Base-by-base conservation (phyloP, 306 rosid genomes). In the Rubus parviflorus region DNA sequence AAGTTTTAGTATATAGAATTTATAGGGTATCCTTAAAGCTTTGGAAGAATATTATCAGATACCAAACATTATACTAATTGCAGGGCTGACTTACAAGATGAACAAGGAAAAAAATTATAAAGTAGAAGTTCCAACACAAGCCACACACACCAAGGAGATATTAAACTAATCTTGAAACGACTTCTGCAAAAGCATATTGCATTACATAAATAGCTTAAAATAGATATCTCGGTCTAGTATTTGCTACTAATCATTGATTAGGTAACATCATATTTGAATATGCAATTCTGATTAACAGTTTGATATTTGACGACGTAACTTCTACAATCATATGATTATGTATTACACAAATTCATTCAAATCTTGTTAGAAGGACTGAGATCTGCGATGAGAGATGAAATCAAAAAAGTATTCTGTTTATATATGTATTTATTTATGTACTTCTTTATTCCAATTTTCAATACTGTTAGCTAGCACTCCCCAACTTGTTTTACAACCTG, bases 401-500 rank as follows among this genome's bases (percentile, higher is more conserved):
- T 6, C 25, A 65, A 65, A n/a, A 63, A n/a, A 19, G 7, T 5
- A 13, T 38, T 52, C 16, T 64, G 14, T 73, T 46, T 75, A 9
- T 56, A 65, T 43, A 13, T 37, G 14, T 48, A 68, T 75, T 41
- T 43, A 4, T 65, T 30, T 74, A 41, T 66, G 56, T 66, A 35
- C 37, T 14, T 68, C 5, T 57, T 57, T 57, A 10, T 57, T 57
- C 5, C 23, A 13, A 12, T 15, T 12, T n/a, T 71, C 42, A 19
- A 12, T 22, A 66, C 25, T 61, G 75, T 38, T 25, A 41, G 49
- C 46, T 70, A 25, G 6, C 77, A 78, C 77, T 63, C 67, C 78
- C 77, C 86, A 84, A 82, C 78, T 74, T 74, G 77, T 63, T 88
- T 88, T 82, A 83, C 90, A 85, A 73, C 71, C 48, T 54, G 30